Evolutionary conservation across 2,329 filamentous ascomycete genomes (phyloP), one percentile per base, ranked within the genome.

Genomic region (Penicillium sp.): DNA sequence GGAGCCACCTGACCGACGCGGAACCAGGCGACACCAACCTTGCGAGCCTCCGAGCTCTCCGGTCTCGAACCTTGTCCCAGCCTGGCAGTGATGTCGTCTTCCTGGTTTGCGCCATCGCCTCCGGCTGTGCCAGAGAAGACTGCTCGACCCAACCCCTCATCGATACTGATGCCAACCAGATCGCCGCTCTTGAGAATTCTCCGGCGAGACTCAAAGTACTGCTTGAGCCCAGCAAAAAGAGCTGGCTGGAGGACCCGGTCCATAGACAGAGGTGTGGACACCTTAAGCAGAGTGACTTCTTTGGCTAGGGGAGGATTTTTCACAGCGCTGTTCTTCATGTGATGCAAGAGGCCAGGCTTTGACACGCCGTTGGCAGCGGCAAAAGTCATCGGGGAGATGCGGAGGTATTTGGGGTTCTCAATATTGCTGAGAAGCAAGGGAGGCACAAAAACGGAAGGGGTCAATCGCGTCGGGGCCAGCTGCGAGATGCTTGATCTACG

Each of bases 401-500:
- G 90, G 56, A 97, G 81, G 71, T 94, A 92, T 14, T 88, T 84
- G 0, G 92, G 87, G 55, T 87, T 87, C 3, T 91, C 89, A 34
- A 99, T 80, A 69, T 99, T 99, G 47, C 91, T 89, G 4, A 98
- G 83, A 45, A 98, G 82, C 25, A 98, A 83, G 0, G 95, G 95
- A 2, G 95, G 96, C 28, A 93, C 83, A 69, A 95, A 95, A 5
- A 91, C 82, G 0, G 75, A 79, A 68, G 91, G 89, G 1, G 89
- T 79, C 34, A 79, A 67, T 25, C 78, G 74, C 48, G 76, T 71
- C 4, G 77, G 73, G 15, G 77, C 73, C 31, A 81, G 69, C 37
- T 82, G 82, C 6, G 82, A 81, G 43, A 87, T 80, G 68, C 85
- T 88, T 31, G 82, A 80, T 58, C 83, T 78, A 54, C 84, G 75